Conservation (phyloP, 106 monocot species). For the Ottelia alismoides region DNA sequence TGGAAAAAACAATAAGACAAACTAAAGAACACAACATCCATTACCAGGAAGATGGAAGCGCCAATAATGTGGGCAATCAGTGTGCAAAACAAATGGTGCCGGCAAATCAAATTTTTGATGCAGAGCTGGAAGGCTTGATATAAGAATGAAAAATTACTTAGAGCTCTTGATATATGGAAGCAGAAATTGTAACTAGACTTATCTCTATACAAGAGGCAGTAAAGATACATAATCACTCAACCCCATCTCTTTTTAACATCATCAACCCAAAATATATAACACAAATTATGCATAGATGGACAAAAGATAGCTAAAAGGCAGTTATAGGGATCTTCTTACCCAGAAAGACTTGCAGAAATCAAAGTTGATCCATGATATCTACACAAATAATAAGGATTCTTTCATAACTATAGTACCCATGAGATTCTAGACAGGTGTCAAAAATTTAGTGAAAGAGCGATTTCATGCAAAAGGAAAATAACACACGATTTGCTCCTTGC, state of each 20-base stretch:
- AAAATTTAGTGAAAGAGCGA: background rate
- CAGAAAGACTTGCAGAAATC: slow-evolving; percentile 90
- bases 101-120: slow-evolving; percentile 99
- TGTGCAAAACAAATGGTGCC: slow-evolving; percentile 83
- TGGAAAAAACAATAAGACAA: background rate
- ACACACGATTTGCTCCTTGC: slow-evolving; percentile 85
- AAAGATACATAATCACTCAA: too few species aligned
- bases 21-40: background rate
- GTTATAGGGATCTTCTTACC: too few species aligned
- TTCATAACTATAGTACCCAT: too few species aligned
- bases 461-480: background rate
- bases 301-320: too few species aligned
- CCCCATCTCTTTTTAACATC: too few species aligned
- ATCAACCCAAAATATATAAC: too few species aligned
- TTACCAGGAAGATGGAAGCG: slow-evolving; percentile 87
- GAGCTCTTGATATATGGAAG: too few species aligned
- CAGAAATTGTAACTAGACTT: too few species aligned
- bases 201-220: too few species aligned
- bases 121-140: slow-evolving; percentile 63
- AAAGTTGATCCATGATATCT: slow-evolving; percentile 98
- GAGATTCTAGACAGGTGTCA: background rate
- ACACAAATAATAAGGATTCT: background rate
- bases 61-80: slow-evolving; percentile 99
- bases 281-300: too few species aligned
- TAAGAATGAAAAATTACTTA: too few species aligned